These are phyloP conservation scores for Nectriaceae sp. DNA, from an alignment of 2,329 filamentous ascomycete genomes.

Conservation along the genomic window DNA sequence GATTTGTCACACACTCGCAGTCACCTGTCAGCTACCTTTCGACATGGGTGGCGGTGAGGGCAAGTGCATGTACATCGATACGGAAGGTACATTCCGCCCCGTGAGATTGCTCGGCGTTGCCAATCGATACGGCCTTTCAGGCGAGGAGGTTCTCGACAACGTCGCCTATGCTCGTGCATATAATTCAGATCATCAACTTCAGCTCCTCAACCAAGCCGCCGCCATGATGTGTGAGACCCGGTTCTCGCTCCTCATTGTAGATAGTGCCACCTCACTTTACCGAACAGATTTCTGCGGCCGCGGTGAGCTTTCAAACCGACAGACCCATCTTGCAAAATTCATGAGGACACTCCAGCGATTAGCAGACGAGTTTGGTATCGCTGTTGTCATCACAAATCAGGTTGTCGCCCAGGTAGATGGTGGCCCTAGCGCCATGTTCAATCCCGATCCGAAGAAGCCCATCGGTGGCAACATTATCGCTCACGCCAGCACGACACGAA, in stretches of 20 bases:
- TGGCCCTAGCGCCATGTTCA: conserved; percentile 96
- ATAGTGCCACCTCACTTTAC: conserved; percentile 94
- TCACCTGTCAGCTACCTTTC: conserved; percentile 96
- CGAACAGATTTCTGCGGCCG: conserved; percentile 96
- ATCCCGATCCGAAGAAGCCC: conserved; percentile 98
- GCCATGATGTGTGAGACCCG: conserved; percentile 99
- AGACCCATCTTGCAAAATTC: conserved; percentile 86
- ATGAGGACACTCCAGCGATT: conserved; percentile 81
- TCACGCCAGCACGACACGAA: conserved; percentile 90
- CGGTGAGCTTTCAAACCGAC: conserved; percentile 91
- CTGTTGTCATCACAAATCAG: conserved; percentile 98
- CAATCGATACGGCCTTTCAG: conserved; percentile 89
- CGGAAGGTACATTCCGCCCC: conserved; percentile 94
- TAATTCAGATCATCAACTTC: conserved; percentile 97
- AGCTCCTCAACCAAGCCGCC: conserved; percentile 90
- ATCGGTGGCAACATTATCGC: conserved; percentile 99
- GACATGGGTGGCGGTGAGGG: conserved; percentile 99
- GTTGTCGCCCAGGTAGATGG: conserved; percentile 98
- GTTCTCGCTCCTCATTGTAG: conserved; percentile 93
- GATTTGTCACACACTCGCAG: conserved; percentile 96
- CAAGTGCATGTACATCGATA: conserved; percentile 98
- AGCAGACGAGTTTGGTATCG: conserved; percentile 87
- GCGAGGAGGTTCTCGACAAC: conserved; percentile 97
- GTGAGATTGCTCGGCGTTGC: conserved; percentile 89
- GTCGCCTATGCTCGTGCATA: conserved; percentile 97